Conservation (phyloP, 2,329 filamentous ascomycete genomes). For the Metarhizium humberi region DNA sequence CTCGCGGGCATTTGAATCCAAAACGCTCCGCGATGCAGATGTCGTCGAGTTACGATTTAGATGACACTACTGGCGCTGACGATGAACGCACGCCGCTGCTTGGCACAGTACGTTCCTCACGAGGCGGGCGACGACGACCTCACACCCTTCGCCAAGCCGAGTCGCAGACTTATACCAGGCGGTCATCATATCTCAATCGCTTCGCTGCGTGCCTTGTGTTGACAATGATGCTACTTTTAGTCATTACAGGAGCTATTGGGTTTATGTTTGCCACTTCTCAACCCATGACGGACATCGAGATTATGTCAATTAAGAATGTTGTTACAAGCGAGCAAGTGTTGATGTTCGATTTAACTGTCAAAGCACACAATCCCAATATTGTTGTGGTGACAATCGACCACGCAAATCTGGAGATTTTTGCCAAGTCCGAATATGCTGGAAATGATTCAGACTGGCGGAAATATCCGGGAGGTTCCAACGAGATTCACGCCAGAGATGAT, state of each 20-base stretch:
- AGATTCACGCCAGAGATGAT: conserved; percentile 20
- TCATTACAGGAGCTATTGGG: conserved; percentile 76
- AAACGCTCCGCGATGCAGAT: conserved; percentile 50
- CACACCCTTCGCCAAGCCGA: conserved; percentile 62
- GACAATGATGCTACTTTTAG: conserved; percentile 69
- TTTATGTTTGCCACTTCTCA: conserved; percentile 91
- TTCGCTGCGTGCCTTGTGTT: conserved; percentile 83
- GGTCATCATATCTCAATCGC: conserved; percentile 56
- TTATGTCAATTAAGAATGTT: conserved; percentile 78
- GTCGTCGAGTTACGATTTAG: conserved; percentile 64
- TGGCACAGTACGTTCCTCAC: conserved; percentile 43
- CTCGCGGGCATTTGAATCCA: conserved; percentile 22
- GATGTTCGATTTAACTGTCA: conserved; percentile 84
- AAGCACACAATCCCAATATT: conserved; percentile 86
- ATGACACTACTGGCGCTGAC: conserved; percentile 69
- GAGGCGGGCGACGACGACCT: conserved; percentile 46
- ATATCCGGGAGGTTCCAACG: conserved; percentile 17
- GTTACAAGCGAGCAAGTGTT: conserved; percentile 90
- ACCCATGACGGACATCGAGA: conserved; percentile 67
- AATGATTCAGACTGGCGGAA: conserved; percentile 53
- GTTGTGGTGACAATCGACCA: conserved; percentile 79
- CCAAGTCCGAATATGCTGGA: conserved; percentile 85
- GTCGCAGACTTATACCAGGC: conserved; percentile 56
- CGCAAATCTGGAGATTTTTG: conserved; percentile 87
- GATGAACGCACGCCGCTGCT: conserved; percentile 84